A percentile compares a stretch with the other conserved stretches of the same genome.
Conservation (phyloP, 768 basidiomycete genomes). For the Lactarius deliciosus region DNA sequence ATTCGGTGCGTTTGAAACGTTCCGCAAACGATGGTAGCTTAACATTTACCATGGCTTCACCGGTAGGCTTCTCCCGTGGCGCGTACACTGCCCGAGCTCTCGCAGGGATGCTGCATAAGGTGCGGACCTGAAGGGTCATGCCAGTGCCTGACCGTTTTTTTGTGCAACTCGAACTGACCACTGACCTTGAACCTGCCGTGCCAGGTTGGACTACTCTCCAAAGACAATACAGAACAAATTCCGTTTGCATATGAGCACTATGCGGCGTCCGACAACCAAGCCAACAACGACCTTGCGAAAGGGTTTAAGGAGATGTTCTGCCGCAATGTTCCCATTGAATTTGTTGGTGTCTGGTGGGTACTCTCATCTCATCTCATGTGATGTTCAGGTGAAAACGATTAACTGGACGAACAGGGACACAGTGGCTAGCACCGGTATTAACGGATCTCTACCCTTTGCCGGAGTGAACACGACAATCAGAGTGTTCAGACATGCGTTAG, state of each 20-base stretch:
- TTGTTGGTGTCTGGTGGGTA: constrained; percentile 73
- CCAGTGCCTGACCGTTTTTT: too few species aligned
- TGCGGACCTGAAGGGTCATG: too few species aligned
- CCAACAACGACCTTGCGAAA: constrained; percentile 50
- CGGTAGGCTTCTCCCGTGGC: constrained; percentile 72
- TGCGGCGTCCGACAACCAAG: constrained; percentile 44
- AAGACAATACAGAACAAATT: constrained; percentile 66
- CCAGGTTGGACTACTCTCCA: constrained; percentile 69
- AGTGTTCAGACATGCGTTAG: constrained; percentile 73
- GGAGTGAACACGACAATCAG: constrained; percentile 59
- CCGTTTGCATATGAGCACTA: constrained; percentile 76
- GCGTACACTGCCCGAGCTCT: constrained; percentile 68
- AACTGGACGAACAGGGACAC: constrained; percentile 59
- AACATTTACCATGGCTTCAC: constrained; percentile 1
- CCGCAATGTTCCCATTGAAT: constrained; percentile 63
- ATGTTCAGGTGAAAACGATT: too few species aligned
- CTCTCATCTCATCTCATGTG: neutral
- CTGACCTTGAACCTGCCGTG: neutral
- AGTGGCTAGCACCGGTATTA: constrained; percentile 73
- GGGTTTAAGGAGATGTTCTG: constrained; percentile 77
- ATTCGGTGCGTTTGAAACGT: constrained; percentile 49
- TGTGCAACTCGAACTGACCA: neutral
- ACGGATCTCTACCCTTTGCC: constrained; percentile 64
- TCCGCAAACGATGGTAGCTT: neutral
- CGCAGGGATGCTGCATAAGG: constrained; percentile 70